phyloP scores from a whole-genome alignment of 2,329 filamentous ascomycete genomes.

The Rhynchosporium agropyri region DNA sequence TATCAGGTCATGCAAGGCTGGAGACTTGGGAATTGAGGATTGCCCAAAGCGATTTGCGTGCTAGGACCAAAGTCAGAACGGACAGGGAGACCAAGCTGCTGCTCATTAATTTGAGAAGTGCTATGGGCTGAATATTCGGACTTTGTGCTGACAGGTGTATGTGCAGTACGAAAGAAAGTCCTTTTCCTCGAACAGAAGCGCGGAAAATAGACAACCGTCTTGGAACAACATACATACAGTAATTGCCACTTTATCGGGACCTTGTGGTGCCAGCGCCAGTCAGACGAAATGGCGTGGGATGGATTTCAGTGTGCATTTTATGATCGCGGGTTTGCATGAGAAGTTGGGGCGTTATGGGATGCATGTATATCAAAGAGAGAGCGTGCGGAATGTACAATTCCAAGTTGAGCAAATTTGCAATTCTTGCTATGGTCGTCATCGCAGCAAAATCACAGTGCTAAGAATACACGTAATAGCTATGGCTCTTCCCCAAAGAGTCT shows the following conservation, averaged over 20 bases:
- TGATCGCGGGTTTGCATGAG: background rate
- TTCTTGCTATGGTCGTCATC: background rate
- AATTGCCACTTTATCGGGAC: background rate
- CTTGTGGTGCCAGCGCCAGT: background rate
- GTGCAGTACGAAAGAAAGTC: slow-evolving; percentile 86
- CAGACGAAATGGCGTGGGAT: background rate
- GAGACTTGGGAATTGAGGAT: too few relatives aligned
- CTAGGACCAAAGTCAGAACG: background rate
- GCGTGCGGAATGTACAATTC: background rate
- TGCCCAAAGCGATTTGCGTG: background rate
- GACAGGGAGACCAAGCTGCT: background rate
- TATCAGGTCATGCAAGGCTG: background rate
- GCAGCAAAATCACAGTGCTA: background rate
- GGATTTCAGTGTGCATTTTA: slow-evolving; percentile 1
- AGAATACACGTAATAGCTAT: too few relatives aligned
- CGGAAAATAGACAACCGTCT: slow-evolving; percentile 52
- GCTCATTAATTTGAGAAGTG: background rate
- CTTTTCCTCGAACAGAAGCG: slow-evolving; percentile 94
- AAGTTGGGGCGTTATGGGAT: slow-evolving; percentile 4
- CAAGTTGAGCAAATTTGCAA: slow-evolving; percentile 3
- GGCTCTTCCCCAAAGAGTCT: background rate
- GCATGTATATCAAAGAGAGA: slow-evolving; percentile 10
- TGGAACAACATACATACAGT: background rate
- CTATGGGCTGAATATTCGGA: background rate
- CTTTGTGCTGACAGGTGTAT: slow-evolving; percentile 16